Conservation (phyloP, 352 stramenopile genomes). For the Pythium rishiriense region DNA sequence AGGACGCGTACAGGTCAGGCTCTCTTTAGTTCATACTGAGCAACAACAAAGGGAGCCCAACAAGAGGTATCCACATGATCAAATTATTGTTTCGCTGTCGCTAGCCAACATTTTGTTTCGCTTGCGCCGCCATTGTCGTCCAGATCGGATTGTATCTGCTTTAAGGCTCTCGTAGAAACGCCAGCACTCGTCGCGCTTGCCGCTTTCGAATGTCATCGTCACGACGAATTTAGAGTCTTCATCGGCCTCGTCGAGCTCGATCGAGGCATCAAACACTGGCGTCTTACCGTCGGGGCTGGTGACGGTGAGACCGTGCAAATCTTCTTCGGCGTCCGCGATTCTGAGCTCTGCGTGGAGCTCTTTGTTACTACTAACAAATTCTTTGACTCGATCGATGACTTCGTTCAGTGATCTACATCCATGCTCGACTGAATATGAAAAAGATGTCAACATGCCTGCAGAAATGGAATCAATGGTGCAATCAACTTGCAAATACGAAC, state of each 20-base stretch:
- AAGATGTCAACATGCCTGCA: background rate
- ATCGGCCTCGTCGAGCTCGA: conserved; percentile 14
- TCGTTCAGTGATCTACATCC: conserved; percentile 47
- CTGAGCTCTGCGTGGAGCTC: background rate
- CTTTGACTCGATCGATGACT: conserved; percentile 41
- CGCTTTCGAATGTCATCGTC: conserved; percentile 46
- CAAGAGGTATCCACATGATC: no score
- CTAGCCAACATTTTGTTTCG: background rate
- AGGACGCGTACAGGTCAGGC: background rate
- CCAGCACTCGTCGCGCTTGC: conserved; percentile 69
- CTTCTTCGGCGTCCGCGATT: background rate
- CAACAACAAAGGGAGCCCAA: no score
- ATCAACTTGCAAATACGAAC: conserved; percentile 1
- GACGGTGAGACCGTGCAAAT: background rate
- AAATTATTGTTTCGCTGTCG: background rate
- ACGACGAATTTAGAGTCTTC: conserved; percentile 33
- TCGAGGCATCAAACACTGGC: conserved; percentile 9
- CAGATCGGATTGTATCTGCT: conserved; percentile 54
- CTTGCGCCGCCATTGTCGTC: conserved; percentile 68
- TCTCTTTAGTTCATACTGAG: no score
- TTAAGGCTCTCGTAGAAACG: conserved; percentile 55
- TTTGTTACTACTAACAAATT: conserved; percentile 30
- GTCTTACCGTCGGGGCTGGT: background rate
- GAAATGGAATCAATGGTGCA: no score
- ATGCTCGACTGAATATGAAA: conserved; percentile 12